phyloP scores from a whole-genome alignment of 75 land plant genomes.

The Pinus tabuliformis region DNA sequence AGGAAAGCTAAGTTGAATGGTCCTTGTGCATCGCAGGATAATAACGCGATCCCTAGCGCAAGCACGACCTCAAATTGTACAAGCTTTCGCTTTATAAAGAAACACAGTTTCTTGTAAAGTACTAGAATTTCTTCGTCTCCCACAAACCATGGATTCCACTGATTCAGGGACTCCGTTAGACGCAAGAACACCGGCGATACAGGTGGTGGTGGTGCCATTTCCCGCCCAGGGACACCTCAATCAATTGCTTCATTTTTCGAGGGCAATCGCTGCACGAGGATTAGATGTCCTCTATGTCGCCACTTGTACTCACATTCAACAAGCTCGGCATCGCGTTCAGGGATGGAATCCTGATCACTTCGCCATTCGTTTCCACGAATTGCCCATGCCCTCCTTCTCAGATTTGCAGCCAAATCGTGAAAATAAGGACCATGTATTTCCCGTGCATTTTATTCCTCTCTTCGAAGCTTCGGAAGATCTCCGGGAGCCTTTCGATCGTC shows the following conservation, averaged over 20 bases:
- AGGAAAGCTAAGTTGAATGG: too few relatives aligned
- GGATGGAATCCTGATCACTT: constrained; percentile 13
- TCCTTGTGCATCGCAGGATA: too few relatives aligned
- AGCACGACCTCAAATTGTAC: too few relatives aligned
- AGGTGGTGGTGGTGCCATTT: constrained; percentile 27
- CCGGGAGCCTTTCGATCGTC: constrained; percentile 12
- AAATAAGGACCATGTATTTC: constrained; percentile 14
- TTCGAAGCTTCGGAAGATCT: constrained; percentile 26
- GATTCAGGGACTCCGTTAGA: too few relatives aligned
- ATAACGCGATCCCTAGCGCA: too few relatives aligned
- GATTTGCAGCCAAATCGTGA: constrained; percentile 17
- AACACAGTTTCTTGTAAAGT: too few relatives aligned
- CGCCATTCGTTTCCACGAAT: constrained; percentile 26
- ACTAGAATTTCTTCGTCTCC: too few relatives aligned
- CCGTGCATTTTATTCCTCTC: constrained; percentile 33
- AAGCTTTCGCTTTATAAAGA: too few relatives aligned
- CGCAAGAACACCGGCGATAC: too few relatives aligned
- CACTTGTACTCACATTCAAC: constrained; percentile 37
- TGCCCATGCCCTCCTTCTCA: constrained; percentile 15
- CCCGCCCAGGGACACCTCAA: constrained; percentile 53
- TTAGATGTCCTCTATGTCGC: constrained; percentile 20
- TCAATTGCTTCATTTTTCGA: constrained; percentile 36
- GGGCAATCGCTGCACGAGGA: constrained; percentile 20
- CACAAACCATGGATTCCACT: too few relatives aligned
- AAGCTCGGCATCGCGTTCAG: constrained; percentile 20